Evolutionary conservation across 495 filamentous ascomycete species (phyloP), one percentile per base, ranked within the genome.

Genomic region (Aspergillus egyptiacus): DNA sequence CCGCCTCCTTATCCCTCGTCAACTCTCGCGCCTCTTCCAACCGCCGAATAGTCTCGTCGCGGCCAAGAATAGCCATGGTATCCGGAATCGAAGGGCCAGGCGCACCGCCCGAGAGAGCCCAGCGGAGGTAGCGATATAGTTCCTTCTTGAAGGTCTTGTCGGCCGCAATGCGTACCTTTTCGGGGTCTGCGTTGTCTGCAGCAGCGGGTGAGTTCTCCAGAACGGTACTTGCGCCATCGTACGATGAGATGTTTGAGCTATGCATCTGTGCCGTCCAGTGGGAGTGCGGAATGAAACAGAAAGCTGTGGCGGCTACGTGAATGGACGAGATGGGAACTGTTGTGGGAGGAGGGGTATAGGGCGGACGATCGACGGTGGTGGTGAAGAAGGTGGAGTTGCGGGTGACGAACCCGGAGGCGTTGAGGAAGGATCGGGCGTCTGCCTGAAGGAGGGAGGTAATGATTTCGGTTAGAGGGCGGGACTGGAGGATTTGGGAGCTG

Each of bases 311-410:
- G 9, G 66, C 62, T 13, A 66, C 72, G 49, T 70, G 68, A 15
- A 77, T 57, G 3, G 64, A 55, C 42, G 60, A 57, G 18, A 71
- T 59, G 8, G 66, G 66, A 24, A 70, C 52, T 7, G 58, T 42
- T 37, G 42, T 13, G 28, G 52, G 13, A 23, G 54, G 15, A 10
- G 53, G 45, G 10, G 67, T 52, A 50, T 73, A 73, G 11, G 64
- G 50, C 6, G 58, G 50, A 41, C 67, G 56, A 33, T 56, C 42
- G 13, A 70, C 66, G 9, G 73, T 56, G 5, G 70, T 51, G 42
- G 69, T 74, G 67, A 93, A 84, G 63, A 91, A 82, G 57, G 82
- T 83, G 31, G 57, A 54, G 62, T 84, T 81, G 22, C 78, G 70
- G 17, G 69, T 24, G 14, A 83, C 60, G 59, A 85, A 93, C 3